A percentile compares a stretch with the other conserved stretches of the same genome.
These are phyloP conservation scores for Chytriomyces confervae DNA, from an alignment of 192 early-diverging fungal genomes.

Conservation along the genomic window DNA sequence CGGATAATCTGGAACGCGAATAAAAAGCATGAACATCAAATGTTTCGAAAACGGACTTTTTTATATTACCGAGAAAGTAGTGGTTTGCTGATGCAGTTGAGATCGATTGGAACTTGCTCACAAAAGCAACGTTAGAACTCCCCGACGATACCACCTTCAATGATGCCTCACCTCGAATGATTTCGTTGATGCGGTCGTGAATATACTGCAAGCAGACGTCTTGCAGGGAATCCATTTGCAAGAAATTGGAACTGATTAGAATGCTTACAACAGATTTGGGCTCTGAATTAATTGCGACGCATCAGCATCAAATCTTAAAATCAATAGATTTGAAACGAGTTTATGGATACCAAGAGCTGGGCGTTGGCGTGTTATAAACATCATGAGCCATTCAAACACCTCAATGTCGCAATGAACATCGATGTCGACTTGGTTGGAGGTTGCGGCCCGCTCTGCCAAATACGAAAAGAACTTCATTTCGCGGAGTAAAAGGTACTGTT, in stretches of 20 bases:
- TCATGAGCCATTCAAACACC: slow-evolving; percentile 65
- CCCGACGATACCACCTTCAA: not conserved
- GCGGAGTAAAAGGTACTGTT: slow-evolving; percentile 46
- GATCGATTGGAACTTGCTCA: slow-evolving; percentile 54
- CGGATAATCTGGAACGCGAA: slow-evolving; percentile 37
- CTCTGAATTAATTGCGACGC: slow-evolving; percentile 28
- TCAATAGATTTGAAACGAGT: not conserved
- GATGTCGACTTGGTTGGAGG: slow-evolving; percentile 47
- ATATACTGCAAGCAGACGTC: slow-evolving; percentile 51
- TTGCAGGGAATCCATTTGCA: slow-evolving; percentile 57
- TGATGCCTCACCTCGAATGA: slow-evolving; percentile 47
- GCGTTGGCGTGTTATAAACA: slow-evolving; percentile 46
- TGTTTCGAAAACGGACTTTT: not conserved
- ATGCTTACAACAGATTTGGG: slow-evolving; percentile 55
- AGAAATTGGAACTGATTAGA: slow-evolving; percentile 59
- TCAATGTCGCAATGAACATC: slow-evolving; percentile 65
- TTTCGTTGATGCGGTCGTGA: slow-evolving; percentile 55
- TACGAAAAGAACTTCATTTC: slow-evolving; percentile 62
- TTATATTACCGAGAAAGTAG: slow-evolving; percentile 44
- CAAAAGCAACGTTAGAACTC: slow-evolving; percentile 15
- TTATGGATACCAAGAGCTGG: slow-evolving; percentile 42
- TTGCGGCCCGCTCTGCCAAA: slow-evolving; percentile 33
- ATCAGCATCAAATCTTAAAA: not conserved
- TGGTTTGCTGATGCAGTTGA: slow-evolving; percentile 47
- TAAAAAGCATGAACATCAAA: not conserved